Percentiles rank a stretch among this genome's conserved stretches.
Evolutionary conservation across 163 green algal species (phyloP).

Genomic region (Chlorella variabilis): DNA sequence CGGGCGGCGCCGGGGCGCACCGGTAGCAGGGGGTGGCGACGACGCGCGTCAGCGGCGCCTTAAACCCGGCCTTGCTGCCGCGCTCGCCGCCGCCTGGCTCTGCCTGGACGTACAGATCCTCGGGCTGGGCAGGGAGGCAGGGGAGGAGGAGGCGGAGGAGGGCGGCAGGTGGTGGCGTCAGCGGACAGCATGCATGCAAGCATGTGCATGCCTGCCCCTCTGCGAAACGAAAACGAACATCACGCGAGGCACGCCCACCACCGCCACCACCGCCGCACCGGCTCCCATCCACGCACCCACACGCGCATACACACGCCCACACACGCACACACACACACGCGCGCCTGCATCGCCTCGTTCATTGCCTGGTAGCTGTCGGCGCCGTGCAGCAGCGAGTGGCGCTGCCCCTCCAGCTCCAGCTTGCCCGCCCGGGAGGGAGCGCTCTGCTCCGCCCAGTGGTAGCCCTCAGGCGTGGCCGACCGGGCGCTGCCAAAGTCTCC

Average conservation of each 20-base stretch:
- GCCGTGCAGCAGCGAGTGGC: background rate
- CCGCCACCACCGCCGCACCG: too few species aligned
- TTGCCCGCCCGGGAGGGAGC: background rate
- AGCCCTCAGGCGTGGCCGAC: constrained; percentile 52
- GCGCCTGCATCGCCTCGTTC: constrained; percentile 20
- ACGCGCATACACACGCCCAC: too few species aligned
- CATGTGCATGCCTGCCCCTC: too few species aligned
- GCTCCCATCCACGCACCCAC: too few species aligned
- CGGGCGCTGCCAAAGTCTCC: constrained; percentile 81
- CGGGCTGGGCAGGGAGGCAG: background rate
- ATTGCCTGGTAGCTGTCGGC: constrained; percentile 33
- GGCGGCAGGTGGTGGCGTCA: background rate
- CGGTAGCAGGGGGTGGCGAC: constrained; percentile 94
- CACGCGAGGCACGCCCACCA: too few species aligned
- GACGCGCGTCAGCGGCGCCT: constrained; percentile 76
- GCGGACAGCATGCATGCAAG: too few species aligned
- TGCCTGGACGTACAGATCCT: constrained; percentile 41
- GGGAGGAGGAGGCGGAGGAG: background rate
- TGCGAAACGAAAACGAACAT: too few species aligned
- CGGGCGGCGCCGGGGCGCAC: background rate
- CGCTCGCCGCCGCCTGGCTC: background rate
- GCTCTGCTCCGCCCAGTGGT: constrained; percentile 51
- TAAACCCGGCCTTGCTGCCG: constrained; percentile 48
- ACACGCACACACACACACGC: too few species aligned
- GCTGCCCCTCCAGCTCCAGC: background rate